Base-by-base conservation (phyloP, 202 grass and related monocot species). In the Tripidium arundinaceum region DNA sequence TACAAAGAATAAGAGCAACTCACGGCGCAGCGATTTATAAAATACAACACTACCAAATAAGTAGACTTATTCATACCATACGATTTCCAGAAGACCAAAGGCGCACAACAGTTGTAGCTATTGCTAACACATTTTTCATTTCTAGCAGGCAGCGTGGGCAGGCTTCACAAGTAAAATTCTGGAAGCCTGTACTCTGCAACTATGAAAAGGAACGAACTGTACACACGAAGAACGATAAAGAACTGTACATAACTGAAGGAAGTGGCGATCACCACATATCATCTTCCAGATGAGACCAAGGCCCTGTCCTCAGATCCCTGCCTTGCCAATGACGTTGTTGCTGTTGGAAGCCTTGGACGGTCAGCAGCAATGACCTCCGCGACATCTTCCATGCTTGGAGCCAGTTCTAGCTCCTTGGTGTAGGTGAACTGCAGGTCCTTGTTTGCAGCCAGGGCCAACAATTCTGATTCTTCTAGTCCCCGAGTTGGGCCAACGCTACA, bases 401-500 rank as follows among this genome's bases (percentile, higher is more conserved):
- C 65, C 18, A 58, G 42, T 66, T 79, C 74, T 75, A 62, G 84
- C 42, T 86, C 88, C 63, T 78, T 89, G 46, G 74, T 70, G 70
- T 90, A 92, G 60, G 55, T 92, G 74, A 92, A 94, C 58, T 81
- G 74, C 42, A 94, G 84, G 62, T 92, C 92, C 52, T 83, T 88
- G 84, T 92, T 94, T 1, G 84, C 86, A 25, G 89, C 84, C 34
- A 94, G 81, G 11, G 92, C 87, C 39, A 91, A 27, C 7, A 94
- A 61, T 58, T 84, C 86, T 0, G 79, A 79, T 54, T 92, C 92
- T 40, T 94, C 92, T 1, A 92, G 82, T 19, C 89, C 92, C 71
- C 55, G 89, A 50, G 82, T 77, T 40, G 87, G 92, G 3, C 89
- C 84, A 65, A 94, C 39, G 83, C 87, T 88, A 40, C 92, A 94